A percentile compares a stretch with the other conserved stretches of the same genome.
These are phyloP conservation scores for Globisporangium yorkense DNA, from an alignment of 352 stramenopile genomes.

Conservation along the genomic window DNA sequence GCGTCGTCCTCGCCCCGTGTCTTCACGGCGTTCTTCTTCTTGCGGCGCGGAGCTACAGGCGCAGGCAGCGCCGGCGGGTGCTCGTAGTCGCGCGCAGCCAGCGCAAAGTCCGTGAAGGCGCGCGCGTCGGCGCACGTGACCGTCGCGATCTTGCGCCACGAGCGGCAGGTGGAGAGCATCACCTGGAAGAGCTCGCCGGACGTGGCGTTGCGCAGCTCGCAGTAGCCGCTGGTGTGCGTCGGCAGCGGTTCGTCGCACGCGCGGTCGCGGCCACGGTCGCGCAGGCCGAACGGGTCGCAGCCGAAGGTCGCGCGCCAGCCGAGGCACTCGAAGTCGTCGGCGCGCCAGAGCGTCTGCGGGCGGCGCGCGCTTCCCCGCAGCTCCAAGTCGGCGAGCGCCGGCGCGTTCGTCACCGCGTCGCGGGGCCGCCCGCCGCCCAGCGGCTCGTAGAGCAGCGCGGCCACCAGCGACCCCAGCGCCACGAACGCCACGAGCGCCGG, in stretches of 20 bases:
- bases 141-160: conserved; percentile 43
- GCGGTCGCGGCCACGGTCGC: conserved; percentile 36
- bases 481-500: conserved; percentile 33
- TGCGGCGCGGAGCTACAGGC: not conserved
- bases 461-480: conserved; percentile 27
- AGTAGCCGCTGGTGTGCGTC: conserved; percentile 48
- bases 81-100: conserved; percentile 36
- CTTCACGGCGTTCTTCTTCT: too few species aligned
- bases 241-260: conserved; percentile 37
- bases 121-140: conserved; percentile 58
- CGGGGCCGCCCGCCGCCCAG: conserved; percentile 42
- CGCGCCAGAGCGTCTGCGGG: conserved; percentile 30
- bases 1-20: not conserved
- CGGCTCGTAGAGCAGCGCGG: conserved; percentile 55
- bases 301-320: conserved; percentile 60
- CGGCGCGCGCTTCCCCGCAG: conserved; percentile 15
- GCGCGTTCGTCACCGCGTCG: conserved; percentile 26
- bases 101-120: conserved; percentile 60
- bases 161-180: conserved; percentile 72
- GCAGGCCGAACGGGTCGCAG: conserved; percentile 54
- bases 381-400: conserved; percentile 39
- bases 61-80: conserved; percentile 20
- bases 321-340: conserved; percentile 68
- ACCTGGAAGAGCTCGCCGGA: conserved; percentile 47
- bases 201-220: conserved; percentile 60